Base-by-base conservation (phyloP, 768 basidiomycete species). In the Mycena rebaudengoi region DNA sequence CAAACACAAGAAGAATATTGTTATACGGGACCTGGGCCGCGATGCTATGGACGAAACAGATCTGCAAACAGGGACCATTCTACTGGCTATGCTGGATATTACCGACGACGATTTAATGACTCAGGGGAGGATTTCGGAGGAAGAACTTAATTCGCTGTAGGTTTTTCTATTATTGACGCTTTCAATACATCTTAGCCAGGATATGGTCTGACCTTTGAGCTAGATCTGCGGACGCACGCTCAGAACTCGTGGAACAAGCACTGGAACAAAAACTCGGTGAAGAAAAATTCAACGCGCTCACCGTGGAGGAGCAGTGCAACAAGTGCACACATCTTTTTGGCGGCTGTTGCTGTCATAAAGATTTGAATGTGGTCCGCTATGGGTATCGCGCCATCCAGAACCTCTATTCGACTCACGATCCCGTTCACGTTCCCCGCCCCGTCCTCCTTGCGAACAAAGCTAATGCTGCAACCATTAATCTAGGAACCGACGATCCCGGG, bases 281-380 rank as follows among this genome's bases (percentile, higher is more conserved):
- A n/a, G 51, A 53, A 33, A 29, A 28, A 35, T 62, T 54, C 44
- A 18, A 54, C 5, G 14, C 28, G 1, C 32, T 62, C 1, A 35
- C 60, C 4, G 5, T 23, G 18, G 43, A 45, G 4, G 41, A 62
- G 28, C 52, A 62, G 28, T 3, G 50, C 2, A 26, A 54, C 21
- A 3, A 5, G 2, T 26, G 30, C 21, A 60, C 73, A 4, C 69
- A 76, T 33, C 35, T 72, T 4, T 71, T 73, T 59, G 71, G 56
- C 23, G 72, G 74, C 6, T 77, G 76, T 43, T 72, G 68, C 41
- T 71, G 70, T 50, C 76, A 78, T 60, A 76, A 76, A 60, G 75
- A 77, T 37, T 43, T 77, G n/a, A 78, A 77, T 35, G 61, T 67
- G 2, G 62, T 72, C 21, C 71, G 73, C 35, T 72, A 71, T 14